Base-by-base conservation (phyloP, 2,329 filamentous ascomycete genomes). In the Curvularia verruculosa region DNA sequence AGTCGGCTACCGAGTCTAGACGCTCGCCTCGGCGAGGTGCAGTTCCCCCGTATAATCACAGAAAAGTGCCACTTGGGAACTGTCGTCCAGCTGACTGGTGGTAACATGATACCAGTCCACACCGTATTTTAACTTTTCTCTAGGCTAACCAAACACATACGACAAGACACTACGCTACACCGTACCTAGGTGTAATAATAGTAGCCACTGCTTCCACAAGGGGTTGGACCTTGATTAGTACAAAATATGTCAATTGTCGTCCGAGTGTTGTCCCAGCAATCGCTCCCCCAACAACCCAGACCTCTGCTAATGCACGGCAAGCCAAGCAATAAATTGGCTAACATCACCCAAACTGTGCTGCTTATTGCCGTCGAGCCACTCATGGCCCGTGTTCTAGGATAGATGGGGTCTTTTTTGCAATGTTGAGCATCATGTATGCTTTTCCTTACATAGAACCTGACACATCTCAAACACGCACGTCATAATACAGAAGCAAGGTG, bases 11-110 rank as follows among this genome's bases (percentile, higher is more conserved):
- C 41, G 24, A 28, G n/a, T n/a, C 41, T n/a, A 24, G 41, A 18
- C 41, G 19, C 24, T 13, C 4, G n/a, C n/a, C 18, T 49, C 51
- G 31, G 36, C 47, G 36, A 40, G 28, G 49, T 49, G 45, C 47
- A 43, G n/a, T 58, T 54, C 47, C 49, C 40, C 28, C 46, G 40
- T 43, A 19, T 21, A 54, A 39, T 21, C 49, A 47, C 54, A 49
- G 21, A 54, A 45, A 46, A 26, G 12, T 12, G 34, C 34, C 34
- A 21, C n/a, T 15, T 52, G n/a, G 12, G 18, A n/a, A 24, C 47
- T 7, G 28, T 10, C 21, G n/a, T 37, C 28, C 15, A 13, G 13
- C 45, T 23, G 12, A 13, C 28, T 24, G 26, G n/a, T 13, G 4
- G 21, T 28, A 24, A 26, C 29, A 23, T 19, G 37, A 28, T 26